Conservation (phyloP, 768 basidiomycete species). For the Boletus reticulatus region DNA sequence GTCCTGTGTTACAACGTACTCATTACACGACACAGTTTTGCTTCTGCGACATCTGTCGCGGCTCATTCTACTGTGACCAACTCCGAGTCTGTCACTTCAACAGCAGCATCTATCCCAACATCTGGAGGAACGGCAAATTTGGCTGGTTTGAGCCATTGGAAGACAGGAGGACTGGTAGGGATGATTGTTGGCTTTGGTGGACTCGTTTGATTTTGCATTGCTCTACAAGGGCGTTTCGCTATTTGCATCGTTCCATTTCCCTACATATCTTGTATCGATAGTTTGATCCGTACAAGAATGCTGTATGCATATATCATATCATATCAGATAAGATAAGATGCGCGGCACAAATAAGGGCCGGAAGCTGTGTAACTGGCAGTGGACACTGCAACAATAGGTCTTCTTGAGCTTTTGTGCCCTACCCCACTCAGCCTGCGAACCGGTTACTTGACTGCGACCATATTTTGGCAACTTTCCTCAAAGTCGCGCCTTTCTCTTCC, state of each 20-base stretch:
- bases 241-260: too few species aligned
- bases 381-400: background rate
- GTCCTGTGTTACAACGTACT: background rate
- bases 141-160: background rate
- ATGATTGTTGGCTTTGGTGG: constrained; percentile 2
- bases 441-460: background rate
- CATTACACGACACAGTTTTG: constrained; percentile 22
- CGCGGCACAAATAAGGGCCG: background rate
- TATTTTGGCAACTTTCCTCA: background rate
- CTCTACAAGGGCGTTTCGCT: background rate
- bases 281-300: background rate
- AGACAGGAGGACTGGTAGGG: background rate
- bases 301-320: background rate
- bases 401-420: background rate
- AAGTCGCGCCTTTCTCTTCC: background rate
- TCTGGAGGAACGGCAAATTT: background rate
- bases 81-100: constrained; percentile 40
- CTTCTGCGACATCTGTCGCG: constrained; percentile 51
- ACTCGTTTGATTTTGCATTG: constrained; percentile 8
- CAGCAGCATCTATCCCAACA: background rate
- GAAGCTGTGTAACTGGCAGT: constrained; percentile 14
- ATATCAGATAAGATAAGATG: constrained; percentile 28
- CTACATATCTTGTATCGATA: constrained; percentile 1
- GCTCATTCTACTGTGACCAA: constrained; percentile 40
- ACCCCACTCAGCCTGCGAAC: constrained; percentile 1